Conservation (phyloP, 108 stramenopile species). For the Conticribra weissflogii region DNA sequence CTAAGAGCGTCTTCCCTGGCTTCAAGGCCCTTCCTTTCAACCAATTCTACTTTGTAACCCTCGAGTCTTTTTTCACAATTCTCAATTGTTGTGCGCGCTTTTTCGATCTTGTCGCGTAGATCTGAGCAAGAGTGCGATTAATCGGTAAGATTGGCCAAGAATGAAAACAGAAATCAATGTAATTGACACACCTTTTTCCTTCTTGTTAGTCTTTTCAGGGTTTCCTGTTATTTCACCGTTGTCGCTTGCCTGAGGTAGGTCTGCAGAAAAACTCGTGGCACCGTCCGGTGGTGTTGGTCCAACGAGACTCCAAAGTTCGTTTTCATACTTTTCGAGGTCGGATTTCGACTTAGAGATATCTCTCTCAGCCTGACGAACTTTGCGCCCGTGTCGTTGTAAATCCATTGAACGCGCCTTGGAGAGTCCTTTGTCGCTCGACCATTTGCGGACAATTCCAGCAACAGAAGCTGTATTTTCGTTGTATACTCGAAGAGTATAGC, state of each 20-base stretch:
- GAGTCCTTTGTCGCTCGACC: conserved; percentile 67
- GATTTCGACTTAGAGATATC: conserved; percentile 59
- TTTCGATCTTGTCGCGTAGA: conserved; percentile 43
- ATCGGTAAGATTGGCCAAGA: background rate
- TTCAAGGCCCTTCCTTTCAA: conserved; percentile 55
- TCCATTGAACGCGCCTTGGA: conserved; percentile 67
- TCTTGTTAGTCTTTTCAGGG: no score
- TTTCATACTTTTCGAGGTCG: conserved; percentile 59
- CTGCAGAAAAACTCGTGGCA: background rate
- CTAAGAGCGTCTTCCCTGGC: conserved; percentile 50
- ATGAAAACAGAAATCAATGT: background rate
- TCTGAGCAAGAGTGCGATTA: conserved; percentile 2
- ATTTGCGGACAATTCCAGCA: conserved; percentile 64
- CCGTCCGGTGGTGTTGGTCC: background rate
- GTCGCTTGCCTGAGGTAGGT: background rate
- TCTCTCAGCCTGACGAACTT: conserved; percentile 52
- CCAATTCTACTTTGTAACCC: conserved; percentile 32
- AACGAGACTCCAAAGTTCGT: conserved; percentile 6
- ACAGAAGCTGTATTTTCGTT: conserved; percentile 48
- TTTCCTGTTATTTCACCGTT: background rate
- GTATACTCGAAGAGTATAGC: conserved; percentile 61
- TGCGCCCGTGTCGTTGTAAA: conserved; percentile 70
- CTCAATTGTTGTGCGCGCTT: conserved; percentile 26
- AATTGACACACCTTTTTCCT: conserved; percentile 27
- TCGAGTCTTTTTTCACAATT: conserved; percentile 48